A percentile compares a stretch with the other conserved stretches of the same genome.
phyloP scores from a whole-genome alignment of 2,329 filamentous ascomycete genomes.

The Dactylellina haptotyla region DNA sequence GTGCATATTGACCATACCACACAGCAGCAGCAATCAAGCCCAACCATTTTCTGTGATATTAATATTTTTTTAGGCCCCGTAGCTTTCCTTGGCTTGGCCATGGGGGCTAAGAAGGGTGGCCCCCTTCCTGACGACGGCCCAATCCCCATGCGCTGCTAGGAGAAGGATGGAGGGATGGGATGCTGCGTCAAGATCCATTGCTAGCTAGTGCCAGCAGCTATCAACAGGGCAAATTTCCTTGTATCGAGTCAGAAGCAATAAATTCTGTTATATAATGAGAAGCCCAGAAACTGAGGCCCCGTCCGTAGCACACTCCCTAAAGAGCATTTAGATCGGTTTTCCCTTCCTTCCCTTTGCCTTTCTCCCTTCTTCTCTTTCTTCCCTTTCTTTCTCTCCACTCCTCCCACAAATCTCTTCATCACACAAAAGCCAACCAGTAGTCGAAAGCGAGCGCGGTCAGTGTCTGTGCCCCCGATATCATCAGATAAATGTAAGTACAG shows the following conservation, averaged over 20 bases:
- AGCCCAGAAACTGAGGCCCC: conserved; percentile 23
- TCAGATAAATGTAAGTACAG: conserved; percentile 2
- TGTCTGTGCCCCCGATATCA: conserved; percentile 14
- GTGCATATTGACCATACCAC: background rate
- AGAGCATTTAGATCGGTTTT: conserved; percentile 30
- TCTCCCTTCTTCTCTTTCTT: conserved; percentile 53
- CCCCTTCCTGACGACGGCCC: conserved; percentile 5
- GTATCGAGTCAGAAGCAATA: conserved; percentile 44
- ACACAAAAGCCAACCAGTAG: conserved; percentile 28
- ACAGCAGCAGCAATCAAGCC: background rate
- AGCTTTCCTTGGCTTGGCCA: background rate
- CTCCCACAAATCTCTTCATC: conserved; percentile 55
- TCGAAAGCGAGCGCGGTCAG: conserved; percentile 4
- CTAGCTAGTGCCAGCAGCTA: conserved; percentile 16
- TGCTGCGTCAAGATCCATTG: background rate
- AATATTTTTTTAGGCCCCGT: too few species aligned
- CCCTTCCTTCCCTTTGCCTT: conserved; percentile 3
- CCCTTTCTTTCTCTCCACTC: conserved; percentile 57
- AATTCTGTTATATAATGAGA: conserved; percentile 52
- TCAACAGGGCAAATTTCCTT: conserved; percentile 39
- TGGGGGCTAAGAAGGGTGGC: background rate
- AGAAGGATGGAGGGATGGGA: background rate
- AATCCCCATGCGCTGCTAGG: conserved; percentile 2
- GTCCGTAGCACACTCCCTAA: conserved; percentile 27
- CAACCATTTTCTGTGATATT: conserved; percentile 1